Evolutionary conservation across 2,329 filamentous ascomycete genomes (phyloP), one percentile per base, ranked within the genome.

Genomic region (Pseudocercospora musae): DNA sequence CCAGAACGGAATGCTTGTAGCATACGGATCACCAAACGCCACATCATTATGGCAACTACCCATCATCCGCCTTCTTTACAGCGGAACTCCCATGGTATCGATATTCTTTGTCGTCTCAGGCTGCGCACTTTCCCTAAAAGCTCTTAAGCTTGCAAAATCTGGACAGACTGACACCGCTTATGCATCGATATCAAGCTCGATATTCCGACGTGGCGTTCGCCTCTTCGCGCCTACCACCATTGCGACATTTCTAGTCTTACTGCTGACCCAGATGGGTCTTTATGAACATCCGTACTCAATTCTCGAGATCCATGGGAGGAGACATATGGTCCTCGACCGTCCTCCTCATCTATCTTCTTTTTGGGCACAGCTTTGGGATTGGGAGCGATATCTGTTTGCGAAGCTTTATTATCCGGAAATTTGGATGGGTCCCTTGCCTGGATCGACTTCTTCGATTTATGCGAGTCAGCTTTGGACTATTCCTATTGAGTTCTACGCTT

Each of bases 71-170:
- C 55, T 27, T 18, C 40, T 23, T 1, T 54, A 48, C 13, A 13
- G 33, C 21, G 58, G 58, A 8, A 31, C 31, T 4, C 10, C 21
- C 13, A 55, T 60, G 58, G 31, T 60, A 1, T 6, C 49, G 5
- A 18, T 60, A 6, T 60, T 60, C 58, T 60, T 60, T 25, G 31
- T 54, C 15, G 50, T 60, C n/a, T 60, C 58, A 48, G 58, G 49
- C 21, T 55, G 33, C 23, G 58, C 58, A 1, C 31, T 60, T 11
- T 53, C 27, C 25, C 46, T 53, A 1, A n/a, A 44, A 21, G 37
- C 46, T 15, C 48, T 60, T 9, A n/a, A 18, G 11, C 10, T 53
- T 5, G 50, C 50, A 31, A 48, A 54, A 21, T 31, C 25, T n/a
- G 15, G 37, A 15, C 31, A 54, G 3, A 49, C 31, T 10, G 7